Evolutionary conservation across 1,139 yeast genomes (phyloP), one percentile per base, ranked within the genome.

Genomic region (Protomyces pachydermus): DNA sequence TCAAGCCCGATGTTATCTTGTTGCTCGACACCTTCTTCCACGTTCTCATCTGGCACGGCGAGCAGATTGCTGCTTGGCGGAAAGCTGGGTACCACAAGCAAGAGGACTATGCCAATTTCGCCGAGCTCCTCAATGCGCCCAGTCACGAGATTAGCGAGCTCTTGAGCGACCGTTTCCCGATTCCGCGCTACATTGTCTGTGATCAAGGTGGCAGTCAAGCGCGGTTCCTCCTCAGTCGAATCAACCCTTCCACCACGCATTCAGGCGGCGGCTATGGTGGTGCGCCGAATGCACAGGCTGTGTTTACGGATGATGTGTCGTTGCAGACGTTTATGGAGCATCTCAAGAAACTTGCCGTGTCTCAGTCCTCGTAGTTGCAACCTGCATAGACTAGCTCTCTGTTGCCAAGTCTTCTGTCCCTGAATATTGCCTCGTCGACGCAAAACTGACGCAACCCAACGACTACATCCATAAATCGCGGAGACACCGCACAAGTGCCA

Each of bases 151-250:
- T 97, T 35, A 95, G 96, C 3, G 91, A 88, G 70, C 80, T 93
- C 69, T 83, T 93, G 72, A 85, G 88, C 42, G 98, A 93, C 74
- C 84, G 98, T 76, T 93, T 90, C 84, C 98, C 98, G 72, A 81
- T 93, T 72, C 98, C 98, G 60, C 84, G 98, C 77, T 93, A 89
- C 75, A 90, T 91, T 71, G 97, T 91, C 71, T 91, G 97, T 64
- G 97, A 91, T 74, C 97, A 91, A 71, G 97, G 98, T 72, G 97
- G 97, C 62, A 91, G 97, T 35, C 98, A 93, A 79, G 98, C 98
- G 1, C 86, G 98, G 79, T 93, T 93, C 82, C 82, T 93, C 77
- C 84, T 90, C 74, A 89, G 97, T 58, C 91, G 90, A 78, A 84
- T 93, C 76, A 93, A 93, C 76, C 98, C 98, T 57, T 87, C 96